phyloP scores from a whole-genome alignment of 2,329 filamentous ascomycete species.

The Tolypocladium tundrense region DNA sequence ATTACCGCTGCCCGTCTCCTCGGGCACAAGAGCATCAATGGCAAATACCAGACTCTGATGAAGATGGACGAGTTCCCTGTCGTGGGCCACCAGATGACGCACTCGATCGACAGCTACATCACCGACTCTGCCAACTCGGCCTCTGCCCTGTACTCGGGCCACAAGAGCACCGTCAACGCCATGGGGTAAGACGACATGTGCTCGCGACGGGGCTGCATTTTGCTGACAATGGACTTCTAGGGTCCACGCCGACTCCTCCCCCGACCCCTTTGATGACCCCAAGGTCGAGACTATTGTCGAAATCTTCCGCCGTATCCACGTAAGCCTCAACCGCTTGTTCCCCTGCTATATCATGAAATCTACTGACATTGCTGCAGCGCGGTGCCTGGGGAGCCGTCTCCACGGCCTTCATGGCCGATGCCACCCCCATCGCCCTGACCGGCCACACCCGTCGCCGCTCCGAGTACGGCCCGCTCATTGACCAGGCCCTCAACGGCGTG shows the following conservation, averaged over 20 bases:
- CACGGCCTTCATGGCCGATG: slow-evolving; percentile 74
- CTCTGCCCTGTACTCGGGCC: slow-evolving; percentile 69
- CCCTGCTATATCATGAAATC: background rate
- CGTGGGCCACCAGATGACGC: slow-evolving; percentile 82
- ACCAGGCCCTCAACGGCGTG: slow-evolving; percentile 65
- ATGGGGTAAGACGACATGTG: slow-evolving; percentile 40
- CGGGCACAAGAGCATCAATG: slow-evolving; percentile 74
- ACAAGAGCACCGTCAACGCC: slow-evolving; percentile 76
- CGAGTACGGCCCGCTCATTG: slow-evolving; percentile 61
- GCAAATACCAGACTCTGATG: slow-evolving; percentile 68
- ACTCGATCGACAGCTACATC: slow-evolving; percentile 76
- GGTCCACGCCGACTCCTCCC: slow-evolving; percentile 69
- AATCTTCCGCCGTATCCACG: slow-evolving; percentile 60
- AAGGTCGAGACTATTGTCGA: slow-evolving; percentile 80
- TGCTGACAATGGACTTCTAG: slow-evolving; percentile 14
- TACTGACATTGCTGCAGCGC: slow-evolving; percentile 17
- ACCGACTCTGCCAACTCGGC: slow-evolving; percentile 82
- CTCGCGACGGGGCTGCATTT: background rate
- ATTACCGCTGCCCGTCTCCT: slow-evolving; percentile 72
- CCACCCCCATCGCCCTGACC: slow-evolving; percentile 66
- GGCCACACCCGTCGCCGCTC: slow-evolving; percentile 63
- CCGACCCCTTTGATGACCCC: slow-evolving; percentile 66
- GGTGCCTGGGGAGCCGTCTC: slow-evolving; percentile 58
- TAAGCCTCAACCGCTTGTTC: slow-evolving; percentile 24
- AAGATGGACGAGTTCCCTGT: slow-evolving; percentile 75